Base-by-base conservation (phyloP, 495 filamentous ascomycete genomes). In the Viridothelium virens region DNA sequence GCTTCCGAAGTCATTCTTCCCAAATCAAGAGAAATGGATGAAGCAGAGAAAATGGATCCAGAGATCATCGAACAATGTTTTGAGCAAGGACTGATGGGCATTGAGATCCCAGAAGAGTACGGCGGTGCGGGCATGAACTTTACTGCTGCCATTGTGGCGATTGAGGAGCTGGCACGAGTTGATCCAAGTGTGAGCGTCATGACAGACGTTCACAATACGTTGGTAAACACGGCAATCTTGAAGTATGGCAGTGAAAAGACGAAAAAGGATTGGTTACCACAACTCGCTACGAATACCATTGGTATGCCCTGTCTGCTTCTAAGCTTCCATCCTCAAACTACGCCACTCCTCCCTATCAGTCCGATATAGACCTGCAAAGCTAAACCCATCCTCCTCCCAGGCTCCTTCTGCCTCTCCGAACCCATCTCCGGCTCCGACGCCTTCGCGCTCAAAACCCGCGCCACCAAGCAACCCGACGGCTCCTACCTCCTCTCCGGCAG, bases 51-150 rank as follows among this genome's bases (percentile, higher is more conserved):
- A 7, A 99, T 99, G 94, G 95, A 99, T 77, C 84, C 88, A 0
- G 75, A 83, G 2, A 74, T 99, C 37, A 87, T 99, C 16, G 91
- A 96, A 77, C 88, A 92, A 76, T 83, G 96, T 38, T 99, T 99
- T 72, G 94, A 97, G 79, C 93, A 97, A 77, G 94, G 94, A 3
- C 74, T 99, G 10, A 99, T 99, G 94, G 89, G 94, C 63, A 84
- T 99, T 64, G 94, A 99, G 79, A 91, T 99, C 33, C 93, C 92
- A 36, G 95, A 99, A 77, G 92, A 97, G 74, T 97, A 88, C 73
- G 94, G 94, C 64, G 94, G 94, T 16, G 88, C 94, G 3, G 94
- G 91, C 59, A 97, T 97, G 94, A 96, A 97, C 83, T 99, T 99
- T 78, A 97, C 95, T 5, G 78, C 92, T 0, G 94, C 91, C 10